Conservation (phyloP, 441 rosid species). For the Pelargonium myrrhifolium region DNA sequence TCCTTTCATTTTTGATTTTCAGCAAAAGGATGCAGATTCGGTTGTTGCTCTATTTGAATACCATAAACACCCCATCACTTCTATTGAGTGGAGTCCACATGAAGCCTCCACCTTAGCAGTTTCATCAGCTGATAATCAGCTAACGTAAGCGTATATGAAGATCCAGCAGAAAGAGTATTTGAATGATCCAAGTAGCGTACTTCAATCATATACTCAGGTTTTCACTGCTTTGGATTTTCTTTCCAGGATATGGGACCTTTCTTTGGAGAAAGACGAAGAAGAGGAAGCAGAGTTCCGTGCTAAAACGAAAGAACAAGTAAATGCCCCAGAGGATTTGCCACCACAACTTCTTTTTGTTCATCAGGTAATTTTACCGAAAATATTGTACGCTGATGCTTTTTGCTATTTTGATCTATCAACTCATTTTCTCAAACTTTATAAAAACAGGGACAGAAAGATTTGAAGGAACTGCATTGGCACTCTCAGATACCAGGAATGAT, state of each 20-base stretch:
- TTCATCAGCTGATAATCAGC: slow-evolving; percentile 77
- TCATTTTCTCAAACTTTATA: background rate
- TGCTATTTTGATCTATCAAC: background rate
- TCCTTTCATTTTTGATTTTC: background rate
- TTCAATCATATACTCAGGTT: background rate
- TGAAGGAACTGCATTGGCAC: slow-evolving; percentile 97
- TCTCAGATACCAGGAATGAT: slow-evolving; percentile 86
- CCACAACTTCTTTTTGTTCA: slow-evolving; percentile 95
- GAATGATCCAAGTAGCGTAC: background rate
- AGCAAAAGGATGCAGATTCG: slow-evolving; percentile 53
- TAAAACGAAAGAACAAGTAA: slow-evolving; percentile 69
- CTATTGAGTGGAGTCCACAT: slow-evolving; percentile 89
- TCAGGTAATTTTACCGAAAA: slow-evolving; percentile 41
- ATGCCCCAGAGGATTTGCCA: slow-evolving; percentile 76
- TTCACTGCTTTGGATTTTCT: slow-evolving; percentile 1
- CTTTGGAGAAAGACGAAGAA: slow-evolving; percentile 86
- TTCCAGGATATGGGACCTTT: slow-evolving; percentile 89
- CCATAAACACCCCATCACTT: slow-evolving; percentile 80
- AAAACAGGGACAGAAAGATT: slow-evolving; percentile 85
- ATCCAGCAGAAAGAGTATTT: background rate
- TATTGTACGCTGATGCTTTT: background rate
- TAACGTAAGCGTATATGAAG: slow-evolving; percentile 48
- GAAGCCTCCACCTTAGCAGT: slow-evolving; percentile 85
- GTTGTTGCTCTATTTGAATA: slow-evolving; percentile 81
- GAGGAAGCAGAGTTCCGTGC: slow-evolving; percentile 89